These are phyloP conservation scores for Begonia loranthoides DNA, from an alignment of 306 rosid genomes.

Conservation along the genomic window DNA sequence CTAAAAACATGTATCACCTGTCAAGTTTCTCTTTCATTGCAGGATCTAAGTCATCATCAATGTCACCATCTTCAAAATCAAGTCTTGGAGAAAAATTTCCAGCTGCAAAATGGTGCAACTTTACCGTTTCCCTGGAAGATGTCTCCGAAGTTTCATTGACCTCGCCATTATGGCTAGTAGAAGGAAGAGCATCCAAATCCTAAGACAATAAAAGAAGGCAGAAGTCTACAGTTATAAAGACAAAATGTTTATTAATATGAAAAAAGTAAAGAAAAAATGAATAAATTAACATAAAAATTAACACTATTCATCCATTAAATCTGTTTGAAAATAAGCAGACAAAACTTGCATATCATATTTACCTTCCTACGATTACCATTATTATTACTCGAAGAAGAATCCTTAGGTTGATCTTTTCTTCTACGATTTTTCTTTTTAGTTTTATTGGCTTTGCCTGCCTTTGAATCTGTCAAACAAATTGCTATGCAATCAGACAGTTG, in stretches of 20 bases:
- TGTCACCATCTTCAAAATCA: constrained; percentile 52
- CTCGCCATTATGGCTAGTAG: constrained; percentile 22
- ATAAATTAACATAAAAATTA: no score
- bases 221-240: constrained; percentile 9
- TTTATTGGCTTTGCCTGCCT: constrained; percentile 41
- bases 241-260: no score
- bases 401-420: constrained; percentile 50
- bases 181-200: constrained; percentile 41
- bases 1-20: constrained; percentile 26
- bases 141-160: constrained; percentile 19
- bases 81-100: constrained; percentile 20
- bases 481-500: not conserved
- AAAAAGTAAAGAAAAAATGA: no score
- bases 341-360: constrained; percentile 1
- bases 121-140: constrained; percentile 35
- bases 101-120: constrained; percentile 32
- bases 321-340: not conserved
- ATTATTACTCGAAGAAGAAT: constrained; percentile 29
- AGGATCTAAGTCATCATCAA: constrained; percentile 80
- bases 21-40: constrained; percentile 82
- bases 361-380: constrained; percentile 44
- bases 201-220: constrained; percentile 15
- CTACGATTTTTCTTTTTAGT: constrained; percentile 81
- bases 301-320: no score
- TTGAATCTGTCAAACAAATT: constrained; percentile 41